A percentile compares a stretch with the other conserved stretches of the same genome.
These are phyloP conservation scores for Russula foetens DNA, from an alignment of 768 basidiomycete genomes.

Conservation along the genomic window DNA sequence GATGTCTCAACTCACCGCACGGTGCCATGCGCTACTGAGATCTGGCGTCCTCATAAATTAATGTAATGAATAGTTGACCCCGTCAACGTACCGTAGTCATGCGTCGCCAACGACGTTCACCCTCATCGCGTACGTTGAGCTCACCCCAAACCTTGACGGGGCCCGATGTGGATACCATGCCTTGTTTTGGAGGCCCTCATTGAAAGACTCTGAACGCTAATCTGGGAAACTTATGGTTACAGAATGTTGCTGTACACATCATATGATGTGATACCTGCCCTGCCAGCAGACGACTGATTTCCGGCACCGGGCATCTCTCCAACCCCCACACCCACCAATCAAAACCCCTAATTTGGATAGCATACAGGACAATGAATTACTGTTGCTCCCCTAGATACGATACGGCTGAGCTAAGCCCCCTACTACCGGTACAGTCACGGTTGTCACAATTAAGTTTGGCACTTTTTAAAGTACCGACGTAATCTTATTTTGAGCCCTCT, in stretches of 20 bases:
- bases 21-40: neutral
- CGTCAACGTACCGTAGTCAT: neutral
- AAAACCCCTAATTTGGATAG: too few relatives aligned
- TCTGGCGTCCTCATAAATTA: neutral
- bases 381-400: too few relatives aligned
- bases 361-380: too few relatives aligned
- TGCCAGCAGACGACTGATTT: neutral
- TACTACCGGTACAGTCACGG: too few relatives aligned
- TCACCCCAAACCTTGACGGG: neutral
- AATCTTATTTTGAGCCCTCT: too few relatives aligned
- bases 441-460: too few relatives aligned
- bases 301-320: neutral
- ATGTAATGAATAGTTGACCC: neutral
- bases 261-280: neutral
- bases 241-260: neutral
- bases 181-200: neutral
- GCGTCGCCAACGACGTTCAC: neutral
- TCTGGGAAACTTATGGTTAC: neutral
- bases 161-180: neutral
- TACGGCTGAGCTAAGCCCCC: too few relatives aligned
- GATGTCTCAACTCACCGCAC: neutral
- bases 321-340: neutral
- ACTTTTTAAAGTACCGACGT: too few relatives aligned
- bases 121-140: neutral
- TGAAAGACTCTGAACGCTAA: neutral